These are phyloP conservation scores for Mycena filopes DNA, from an alignment of 768 basidiomycete species.

Conservation along the genomic window DNA sequence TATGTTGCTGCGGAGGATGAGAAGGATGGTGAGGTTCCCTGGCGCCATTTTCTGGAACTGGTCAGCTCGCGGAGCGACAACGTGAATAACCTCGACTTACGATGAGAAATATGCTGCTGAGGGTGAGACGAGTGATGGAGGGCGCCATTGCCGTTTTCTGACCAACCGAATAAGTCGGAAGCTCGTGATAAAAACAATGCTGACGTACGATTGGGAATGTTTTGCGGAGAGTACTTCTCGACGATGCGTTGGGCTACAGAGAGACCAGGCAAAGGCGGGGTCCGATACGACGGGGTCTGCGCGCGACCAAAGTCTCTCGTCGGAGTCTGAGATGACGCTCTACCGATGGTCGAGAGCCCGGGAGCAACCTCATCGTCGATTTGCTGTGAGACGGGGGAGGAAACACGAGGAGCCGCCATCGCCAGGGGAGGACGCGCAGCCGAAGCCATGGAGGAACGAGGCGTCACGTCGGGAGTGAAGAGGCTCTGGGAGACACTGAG, in stretches of 20 bases:
- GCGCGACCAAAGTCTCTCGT: not conserved
- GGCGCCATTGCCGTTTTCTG: no score
- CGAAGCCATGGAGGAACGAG: conserved; percentile 3
- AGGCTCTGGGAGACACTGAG: conserved; percentile 22
- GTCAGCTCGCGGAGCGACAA: no score
- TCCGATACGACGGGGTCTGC: conserved; percentile 3
- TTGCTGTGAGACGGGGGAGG: not conserved
- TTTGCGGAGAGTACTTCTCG: conserved; percentile 14
- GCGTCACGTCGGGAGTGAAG: conserved; percentile 27
- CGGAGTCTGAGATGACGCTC: not conserved
- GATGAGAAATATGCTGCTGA: no score
- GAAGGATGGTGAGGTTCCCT: no score
- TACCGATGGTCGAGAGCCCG: conserved; percentile 8
- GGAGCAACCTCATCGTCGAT: conserved; percentile 22
- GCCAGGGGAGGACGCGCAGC: not conserved
- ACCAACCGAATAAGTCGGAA: not conserved
- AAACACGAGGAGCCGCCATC: not conserved
- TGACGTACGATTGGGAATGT: conserved; percentile 14
- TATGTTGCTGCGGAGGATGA: no score
- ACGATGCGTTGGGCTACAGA: not conserved
- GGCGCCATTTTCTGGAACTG: no score
- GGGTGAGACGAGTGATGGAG: no score
- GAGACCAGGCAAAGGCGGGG: not conserved
- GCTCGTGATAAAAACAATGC: not conserved
- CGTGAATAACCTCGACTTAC: no score